Evolutionary conservation across 352 stramenopile species (phyloP).

Genomic region (Phytophthora hybrid): DNA sequence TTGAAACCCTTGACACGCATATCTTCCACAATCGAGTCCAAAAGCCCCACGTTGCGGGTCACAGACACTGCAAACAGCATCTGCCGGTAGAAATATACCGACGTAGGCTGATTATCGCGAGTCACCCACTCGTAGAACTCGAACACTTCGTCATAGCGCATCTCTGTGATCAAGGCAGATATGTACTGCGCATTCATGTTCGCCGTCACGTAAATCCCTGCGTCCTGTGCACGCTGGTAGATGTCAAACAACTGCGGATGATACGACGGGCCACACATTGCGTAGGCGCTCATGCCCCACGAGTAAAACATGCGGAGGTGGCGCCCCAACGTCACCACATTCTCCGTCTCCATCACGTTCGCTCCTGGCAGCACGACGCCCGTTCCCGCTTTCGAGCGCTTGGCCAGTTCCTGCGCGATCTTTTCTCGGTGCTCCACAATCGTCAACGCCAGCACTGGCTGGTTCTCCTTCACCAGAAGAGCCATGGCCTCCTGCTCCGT

Average conservation of each 20-base stretch:
- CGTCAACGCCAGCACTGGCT: conserved; percentile 47
- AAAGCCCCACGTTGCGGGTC: conserved; percentile 40
- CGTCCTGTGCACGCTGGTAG: conserved; percentile 55
- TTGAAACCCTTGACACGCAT: conserved; percentile 81
- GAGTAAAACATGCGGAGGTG: conserved; percentile 78
- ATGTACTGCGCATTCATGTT: conserved; percentile 77
- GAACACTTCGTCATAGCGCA: conserved; percentile 49
- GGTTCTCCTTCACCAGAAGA: conserved; percentile 51
- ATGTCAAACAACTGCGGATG: conserved; percentile 52
- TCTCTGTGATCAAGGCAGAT: conserved; percentile 49
- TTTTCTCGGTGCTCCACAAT: conserved; percentile 63
- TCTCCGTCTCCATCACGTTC: conserved; percentile 48
- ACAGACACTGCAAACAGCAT: conserved; percentile 55
- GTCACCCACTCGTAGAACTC: conserved; percentile 57
- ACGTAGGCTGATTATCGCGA: conserved; percentile 50
- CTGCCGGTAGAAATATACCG: conserved; percentile 72
- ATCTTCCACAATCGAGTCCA: conserved; percentile 55
- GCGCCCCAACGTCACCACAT: conserved; percentile 43
- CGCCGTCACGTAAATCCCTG: conserved; percentile 59
- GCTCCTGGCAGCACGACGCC: conserved; percentile 35
- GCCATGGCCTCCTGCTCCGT: conserved; percentile 73
- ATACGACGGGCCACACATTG: conserved; percentile 25
- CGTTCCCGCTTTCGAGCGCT: conserved; percentile 27
- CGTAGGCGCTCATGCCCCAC: conserved; percentile 63
- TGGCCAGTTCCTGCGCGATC: conserved; percentile 45